Conservation (phyloP, 2,329 filamentous ascomycete genomes). For the Waltergamsia citrina region DNA sequence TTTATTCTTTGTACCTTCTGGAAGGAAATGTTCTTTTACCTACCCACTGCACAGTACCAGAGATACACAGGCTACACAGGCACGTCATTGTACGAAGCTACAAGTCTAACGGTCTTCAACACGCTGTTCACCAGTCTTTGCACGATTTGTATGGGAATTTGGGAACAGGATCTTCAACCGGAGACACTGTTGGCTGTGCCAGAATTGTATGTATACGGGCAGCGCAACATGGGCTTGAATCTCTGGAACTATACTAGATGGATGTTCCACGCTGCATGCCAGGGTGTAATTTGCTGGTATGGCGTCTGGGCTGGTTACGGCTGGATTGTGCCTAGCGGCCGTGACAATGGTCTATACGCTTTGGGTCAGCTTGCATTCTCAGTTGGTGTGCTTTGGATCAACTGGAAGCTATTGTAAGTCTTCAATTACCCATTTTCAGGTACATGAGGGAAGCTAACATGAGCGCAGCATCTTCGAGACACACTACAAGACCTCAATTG, state of each 20-base stretch:
- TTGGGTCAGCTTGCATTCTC: constrained; percentile 66
- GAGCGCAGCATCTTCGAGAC: constrained; percentile 56
- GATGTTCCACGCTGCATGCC: constrained; percentile 65
- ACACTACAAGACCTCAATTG: constrained; percentile 62
- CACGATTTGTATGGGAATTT: constrained; percentile 83
- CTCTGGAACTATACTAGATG: constrained; percentile 63
- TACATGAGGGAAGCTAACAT: constrained; percentile 2
- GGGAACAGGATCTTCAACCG: constrained; percentile 79
- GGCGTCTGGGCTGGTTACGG: constrained; percentile 44
- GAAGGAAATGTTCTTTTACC: constrained; percentile 78
- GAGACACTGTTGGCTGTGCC: constrained; percentile 86
- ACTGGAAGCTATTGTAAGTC: constrained; percentile 62
- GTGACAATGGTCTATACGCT: constrained; percentile 63
- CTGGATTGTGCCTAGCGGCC: constrained; percentile 35
- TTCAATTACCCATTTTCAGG: neutral
- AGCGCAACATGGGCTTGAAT: constrained; percentile 64
- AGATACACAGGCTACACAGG: constrained; percentile 80
- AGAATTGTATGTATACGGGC: constrained; percentile 80
- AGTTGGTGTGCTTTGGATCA: constrained; percentile 62
- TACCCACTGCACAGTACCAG: constrained; percentile 78
- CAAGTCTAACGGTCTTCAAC: constrained; percentile 85
- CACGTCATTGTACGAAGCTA: constrained; percentile 82
- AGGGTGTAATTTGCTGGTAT: constrained; percentile 69
- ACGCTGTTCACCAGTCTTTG: constrained; percentile 85
- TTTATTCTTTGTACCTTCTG: constrained; percentile 89